A percentile compares a stretch with the other conserved stretches of the same genome.
These are phyloP conservation scores for Phytophthora megakarya DNA, from an alignment of 352 stramenopile species.

Conservation along the genomic window DNA sequence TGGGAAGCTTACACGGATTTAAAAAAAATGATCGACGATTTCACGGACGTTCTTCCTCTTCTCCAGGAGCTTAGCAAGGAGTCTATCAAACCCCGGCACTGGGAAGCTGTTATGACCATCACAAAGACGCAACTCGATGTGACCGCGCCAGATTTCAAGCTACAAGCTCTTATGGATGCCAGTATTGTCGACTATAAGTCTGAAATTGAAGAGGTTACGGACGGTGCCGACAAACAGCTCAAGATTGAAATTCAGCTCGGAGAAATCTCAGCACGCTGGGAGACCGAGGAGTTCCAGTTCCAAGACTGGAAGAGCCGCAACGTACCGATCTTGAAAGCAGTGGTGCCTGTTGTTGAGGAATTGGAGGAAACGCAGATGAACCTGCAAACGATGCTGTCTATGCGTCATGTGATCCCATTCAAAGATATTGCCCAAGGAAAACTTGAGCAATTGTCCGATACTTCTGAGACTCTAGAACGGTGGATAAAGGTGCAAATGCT, in stretches of 20 bases:
- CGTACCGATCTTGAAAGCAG: conserved; percentile 96
- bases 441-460: conserved; percentile 95
- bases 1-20: conserved; percentile 98
- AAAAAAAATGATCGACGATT: conserved; percentile 98
- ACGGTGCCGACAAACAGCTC: conserved; percentile 97
- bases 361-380: conserved; percentile 99
- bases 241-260: conserved; percentile 96
- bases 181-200: conserved; percentile 92
- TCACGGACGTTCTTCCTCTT: conserved; percentile 96
- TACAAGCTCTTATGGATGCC: conserved; percentile 94
- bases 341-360: conserved; percentile 96
- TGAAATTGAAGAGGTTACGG: conserved; percentile 98
- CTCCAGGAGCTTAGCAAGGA: conserved; percentile 97
- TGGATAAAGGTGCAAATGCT: conserved; percentile 99
- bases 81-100: conserved; percentile 96
- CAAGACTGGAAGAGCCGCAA: conserved; percentile 93
- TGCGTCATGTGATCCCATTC: conserved; percentile 97
- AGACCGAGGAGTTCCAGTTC: conserved; percentile 96
- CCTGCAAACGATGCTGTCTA: conserved; percentile 97
- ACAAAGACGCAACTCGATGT: conserved; percentile 94
- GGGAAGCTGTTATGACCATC: conserved; percentile 96
- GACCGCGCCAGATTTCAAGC: conserved; percentile 94
- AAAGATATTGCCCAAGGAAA: conserved; percentile 95
- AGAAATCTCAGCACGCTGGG: conserved; percentile 95
- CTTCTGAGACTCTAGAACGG: conserved; percentile 96